These are phyloP conservation scores for Dryas drummondii DNA, from an alignment of 306 rosid genomes.

Conservation along the genomic window DNA sequence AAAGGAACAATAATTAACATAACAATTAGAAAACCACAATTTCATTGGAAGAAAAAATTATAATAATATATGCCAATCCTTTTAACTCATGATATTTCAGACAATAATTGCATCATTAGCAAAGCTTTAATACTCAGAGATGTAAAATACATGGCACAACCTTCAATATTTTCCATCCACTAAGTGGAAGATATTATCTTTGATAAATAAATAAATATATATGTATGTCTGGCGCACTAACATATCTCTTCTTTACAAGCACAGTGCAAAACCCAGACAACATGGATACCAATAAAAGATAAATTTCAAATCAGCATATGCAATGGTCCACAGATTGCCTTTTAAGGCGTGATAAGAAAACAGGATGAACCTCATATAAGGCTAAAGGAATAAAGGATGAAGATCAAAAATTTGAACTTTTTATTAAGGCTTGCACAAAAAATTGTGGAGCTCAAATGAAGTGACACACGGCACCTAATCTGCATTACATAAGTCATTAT, in stretches of 20 bases:
- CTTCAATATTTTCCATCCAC: background rate
- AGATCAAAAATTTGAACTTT: background rate
- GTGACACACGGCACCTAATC: too few relatives aligned
- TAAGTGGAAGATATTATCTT: background rate
- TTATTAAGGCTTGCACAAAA: background rate
- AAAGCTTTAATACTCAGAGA: background rate
- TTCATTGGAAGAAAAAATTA: background rate
- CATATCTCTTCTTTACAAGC: background rate
- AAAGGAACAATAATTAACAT: constrained; percentile 13
- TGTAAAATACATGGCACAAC: background rate
- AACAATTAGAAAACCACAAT: background rate
- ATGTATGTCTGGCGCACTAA: background rate
- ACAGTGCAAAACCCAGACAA: background rate
- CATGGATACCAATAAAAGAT: background rate
- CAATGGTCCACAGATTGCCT: too few relatives aligned
- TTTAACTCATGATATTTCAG: background rate
- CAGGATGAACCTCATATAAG: background rate
- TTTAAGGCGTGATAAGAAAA: background rate
- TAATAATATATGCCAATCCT: background rate
- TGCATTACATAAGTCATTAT: background rate
- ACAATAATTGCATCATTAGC: background rate
- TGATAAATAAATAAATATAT: background rate
- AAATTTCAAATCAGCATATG: background rate
- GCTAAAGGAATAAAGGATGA: background rate
- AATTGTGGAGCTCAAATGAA: background rate